Conservation (phyloP, 2,329 filamentous ascomycete species). For the Aspergillus felis region DNA sequence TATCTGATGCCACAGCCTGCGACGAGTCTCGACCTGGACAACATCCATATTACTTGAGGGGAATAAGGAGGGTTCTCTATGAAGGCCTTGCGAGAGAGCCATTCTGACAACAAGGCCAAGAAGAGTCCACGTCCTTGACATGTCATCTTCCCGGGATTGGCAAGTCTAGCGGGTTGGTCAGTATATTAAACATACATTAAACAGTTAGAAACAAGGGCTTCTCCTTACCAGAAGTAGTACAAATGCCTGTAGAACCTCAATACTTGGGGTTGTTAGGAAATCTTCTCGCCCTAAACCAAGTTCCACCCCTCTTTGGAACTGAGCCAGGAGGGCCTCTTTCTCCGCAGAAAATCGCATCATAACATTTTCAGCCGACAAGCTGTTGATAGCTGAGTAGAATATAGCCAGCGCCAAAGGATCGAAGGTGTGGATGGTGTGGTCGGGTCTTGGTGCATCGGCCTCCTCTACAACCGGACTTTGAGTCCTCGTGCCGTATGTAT, state of each 20-base stretch:
- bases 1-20: slow-evolving; percentile 10
- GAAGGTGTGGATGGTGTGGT: background rate
- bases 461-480: background rate
- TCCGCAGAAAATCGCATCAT: background rate
- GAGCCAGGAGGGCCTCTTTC: slow-evolving; percentile 1
- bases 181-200: too few species aligned
- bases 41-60: slow-evolving; percentile 9
- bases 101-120: slow-evolving; percentile 9
- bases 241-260: slow-evolving; percentile 5
- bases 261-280: slow-evolving; percentile 1
- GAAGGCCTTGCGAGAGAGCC: slow-evolving; percentile 10
- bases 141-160: slow-evolving; percentile 11
- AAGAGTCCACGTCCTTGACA: slow-evolving; percentile 9
- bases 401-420: slow-evolving; percentile 4
- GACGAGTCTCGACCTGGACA: slow-evolving; percentile 8
- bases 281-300: slow-evolving; percentile 2
- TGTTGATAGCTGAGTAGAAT: slow-evolving; percentile 5
- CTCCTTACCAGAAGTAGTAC: slow-evolving; percentile 1
- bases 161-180: slow-evolving; percentile 1
- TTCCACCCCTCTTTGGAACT: slow-evolving; percentile 3
- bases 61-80: slow-evolving; percentile 11
- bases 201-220: too few species aligned
- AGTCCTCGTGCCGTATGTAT: background rate
- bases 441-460: background rate
- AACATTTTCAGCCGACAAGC: background rate